Evolutionary conservation across 2,329 filamentous ascomycete genomes (phyloP), one percentile per base, ranked within the genome.

Genomic region (Ploettnerulaceae sp.): DNA sequence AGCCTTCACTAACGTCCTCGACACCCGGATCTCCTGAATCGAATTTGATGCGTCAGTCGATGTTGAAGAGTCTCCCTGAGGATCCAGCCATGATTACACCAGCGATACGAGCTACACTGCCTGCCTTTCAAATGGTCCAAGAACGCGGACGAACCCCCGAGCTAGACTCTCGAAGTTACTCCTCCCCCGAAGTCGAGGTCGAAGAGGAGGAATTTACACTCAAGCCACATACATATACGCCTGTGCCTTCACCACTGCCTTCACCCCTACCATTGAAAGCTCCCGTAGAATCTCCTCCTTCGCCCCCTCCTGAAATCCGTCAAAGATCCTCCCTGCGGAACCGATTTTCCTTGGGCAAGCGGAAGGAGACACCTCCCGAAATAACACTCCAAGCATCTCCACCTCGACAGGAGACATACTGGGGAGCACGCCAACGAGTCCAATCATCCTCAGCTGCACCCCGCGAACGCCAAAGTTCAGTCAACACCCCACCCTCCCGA

Each of bases 221-320:
- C 6, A 58, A 63, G 40, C 61, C 62, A 18, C 50, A 51, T 34
- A 63, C 61, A 18, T 64, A 64, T 43, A 60, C 49, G 21, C 61
- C 61, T 8, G 46, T 53, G n/a, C 55, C 59, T 14, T 54, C 54
- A 28, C 53, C 55, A n/a, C 45, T 38, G 14, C 56, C 53, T 24
- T 53, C 53, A 34, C 42, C 53, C 15, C 47, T 37, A 38, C 46
- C 46, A 22, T 33, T 39, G 6, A 24, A 42, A 44, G 24, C 45
- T 21, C 15, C 35, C 7, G 17, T 49, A 8, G 41, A 48, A 37
- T 32, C 46, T 28, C 18, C 54, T 12, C 47, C 55, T 12, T 43
- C 40, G 7, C 40, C 40, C 22, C 29, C 40, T 18, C 40, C 58
- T 9, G 58, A 59, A 51, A 38, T 56, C 11, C 46, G 34, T 7